phyloP scores from a whole-genome alignment of 73 alveolate genomes.

The Tetrahymena malaccensis region DNA sequence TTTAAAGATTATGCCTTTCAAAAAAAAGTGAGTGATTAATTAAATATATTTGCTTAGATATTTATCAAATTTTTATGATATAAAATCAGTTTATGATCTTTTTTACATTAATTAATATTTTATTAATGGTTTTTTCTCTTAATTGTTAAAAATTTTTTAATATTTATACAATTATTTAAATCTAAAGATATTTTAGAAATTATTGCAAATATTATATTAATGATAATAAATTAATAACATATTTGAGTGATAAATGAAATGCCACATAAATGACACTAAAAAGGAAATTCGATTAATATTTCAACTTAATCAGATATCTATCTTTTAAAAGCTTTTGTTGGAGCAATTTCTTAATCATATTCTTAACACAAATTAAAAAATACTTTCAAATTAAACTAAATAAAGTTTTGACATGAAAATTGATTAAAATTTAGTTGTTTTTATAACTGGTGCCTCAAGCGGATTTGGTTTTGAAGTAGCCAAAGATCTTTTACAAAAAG shows the following conservation, averaged over 20 bases:
- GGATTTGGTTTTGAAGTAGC: slow-evolving; percentile 37
- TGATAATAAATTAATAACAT: not conserved
- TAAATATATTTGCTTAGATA: too few species aligned
- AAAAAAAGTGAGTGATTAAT: too few species aligned
- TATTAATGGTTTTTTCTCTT: too few species aligned
- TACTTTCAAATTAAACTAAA: not conserved
- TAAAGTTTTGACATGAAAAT: not conserved
- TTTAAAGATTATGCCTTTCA: too few species aligned
- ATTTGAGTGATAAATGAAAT: not conserved
- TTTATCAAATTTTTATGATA: too few species aligned
- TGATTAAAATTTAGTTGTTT: slow-evolving; percentile 5
- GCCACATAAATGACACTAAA: not conserved
- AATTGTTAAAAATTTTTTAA: too few species aligned
- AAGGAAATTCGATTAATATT: not conserved
- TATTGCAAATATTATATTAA: too few species aligned
- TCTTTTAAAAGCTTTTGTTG: not conserved
- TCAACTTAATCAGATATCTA: not conserved
- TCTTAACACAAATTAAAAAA: not conserved
- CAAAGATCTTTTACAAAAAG: not conserved
- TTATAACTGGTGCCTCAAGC: slow-evolving; percentile 34
- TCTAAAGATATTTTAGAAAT: too few species aligned
- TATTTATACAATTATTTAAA: too few species aligned
- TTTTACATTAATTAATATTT: too few species aligned
- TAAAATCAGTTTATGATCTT: too few species aligned
- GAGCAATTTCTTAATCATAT: not conserved